phyloP scores from a whole-genome alignment of 148 eudicot genomes.

The Agrostemma githago region DNA sequence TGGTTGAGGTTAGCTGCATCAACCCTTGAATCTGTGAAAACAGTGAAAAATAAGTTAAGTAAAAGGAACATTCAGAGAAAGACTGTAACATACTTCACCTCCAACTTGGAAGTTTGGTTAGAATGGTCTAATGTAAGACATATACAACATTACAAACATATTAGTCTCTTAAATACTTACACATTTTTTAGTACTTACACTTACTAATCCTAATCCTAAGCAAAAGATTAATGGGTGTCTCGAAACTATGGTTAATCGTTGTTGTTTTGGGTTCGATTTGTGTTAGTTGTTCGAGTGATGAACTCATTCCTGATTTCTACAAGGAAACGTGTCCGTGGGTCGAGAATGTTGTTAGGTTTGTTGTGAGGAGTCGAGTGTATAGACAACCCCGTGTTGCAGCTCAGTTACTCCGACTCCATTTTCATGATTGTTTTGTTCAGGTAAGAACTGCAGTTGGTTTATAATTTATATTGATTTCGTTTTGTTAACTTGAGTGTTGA shows the following conservation, averaged over 20 bases:
- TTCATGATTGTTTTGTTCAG: conserved; percentile 70
- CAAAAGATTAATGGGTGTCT: conserved; percentile 12
- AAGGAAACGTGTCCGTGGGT: conserved; percentile 45
- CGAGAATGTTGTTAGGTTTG: conserved; percentile 44
- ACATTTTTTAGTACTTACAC: neutral
- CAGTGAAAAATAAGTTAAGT: neutral
- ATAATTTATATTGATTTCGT: too few relatives aligned
- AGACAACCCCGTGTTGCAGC: conserved; percentile 59
- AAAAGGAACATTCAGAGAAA: conserved; percentile 11
- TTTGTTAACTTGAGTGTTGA: neutral
- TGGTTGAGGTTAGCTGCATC: conserved; percentile 32
- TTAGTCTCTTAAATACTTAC: neutral
- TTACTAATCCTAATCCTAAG: neutral
- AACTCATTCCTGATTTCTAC: conserved; percentile 41
- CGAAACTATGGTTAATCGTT: conserved; percentile 11
- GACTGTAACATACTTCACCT: conserved; percentile 25
- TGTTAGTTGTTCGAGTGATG: conserved; percentile 13
- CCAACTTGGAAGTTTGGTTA: conserved; percentile 24
- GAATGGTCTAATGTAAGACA: conserved; percentile 17
- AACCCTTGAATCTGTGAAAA: conserved; percentile 21
- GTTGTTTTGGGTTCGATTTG: conserved; percentile 23
- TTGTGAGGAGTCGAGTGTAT: conserved; percentile 43
- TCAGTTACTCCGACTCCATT: conserved; percentile 60
- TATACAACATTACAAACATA: conserved; percentile 5
- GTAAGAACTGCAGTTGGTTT: conserved; percentile 30